Percentiles rank a stretch among this genome's conserved stretches.
phyloP scores from a whole-genome alignment of 2,329 filamentous ascomycete genomes.

The Amauroascus niger region DNA sequence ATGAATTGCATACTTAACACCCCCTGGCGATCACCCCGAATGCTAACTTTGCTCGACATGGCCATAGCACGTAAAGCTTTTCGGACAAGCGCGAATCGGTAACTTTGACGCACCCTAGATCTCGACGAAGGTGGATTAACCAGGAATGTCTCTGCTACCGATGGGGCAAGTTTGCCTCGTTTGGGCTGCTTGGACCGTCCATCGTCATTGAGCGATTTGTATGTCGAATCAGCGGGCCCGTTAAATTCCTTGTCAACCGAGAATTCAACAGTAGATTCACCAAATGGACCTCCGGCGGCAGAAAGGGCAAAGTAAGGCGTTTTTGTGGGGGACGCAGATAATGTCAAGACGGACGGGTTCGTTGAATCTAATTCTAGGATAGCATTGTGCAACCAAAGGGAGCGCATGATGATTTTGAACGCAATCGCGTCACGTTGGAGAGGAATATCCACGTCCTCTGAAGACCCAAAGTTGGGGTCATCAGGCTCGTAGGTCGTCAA shows the following conservation, averaged over 20 bases:
- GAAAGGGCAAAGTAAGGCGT: conserved; percentile 67
- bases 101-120: conserved; percentile 63
- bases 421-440: conserved; percentile 69
- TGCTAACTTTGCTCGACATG: conserved; percentile 80
- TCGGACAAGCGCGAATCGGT: conserved; percentile 79
- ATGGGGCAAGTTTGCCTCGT: conserved; percentile 32
- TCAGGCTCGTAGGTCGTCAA: conserved; percentile 79
- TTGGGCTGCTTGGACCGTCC: conserved; percentile 28
- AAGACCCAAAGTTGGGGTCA: conserved; percentile 48
- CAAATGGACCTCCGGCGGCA: conserved; percentile 50
- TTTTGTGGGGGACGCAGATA: conserved; percentile 51
- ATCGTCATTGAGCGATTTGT: conserved; percentile 31
- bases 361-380: conserved; percentile 50
- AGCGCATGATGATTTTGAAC: conserved; percentile 92
- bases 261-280: conserved; percentile 53
- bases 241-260: conserved; percentile 38
- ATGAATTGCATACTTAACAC: conserved; percentile 94
- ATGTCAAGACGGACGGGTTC: conserved; percentile 60
- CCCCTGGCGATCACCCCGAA: conserved; percentile 77
- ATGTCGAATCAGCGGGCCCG: conserved; percentile 21
- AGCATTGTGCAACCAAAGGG: conserved; percentile 43
- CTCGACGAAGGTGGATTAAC: conserved; percentile 48
- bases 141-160: conserved; percentile 44
- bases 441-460: conserved; percentile 52
- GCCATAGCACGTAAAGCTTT: conserved; percentile 87